phyloP scores from a whole-genome alignment of 163 green algal species.

The Chloromonas sp. region DNA sequence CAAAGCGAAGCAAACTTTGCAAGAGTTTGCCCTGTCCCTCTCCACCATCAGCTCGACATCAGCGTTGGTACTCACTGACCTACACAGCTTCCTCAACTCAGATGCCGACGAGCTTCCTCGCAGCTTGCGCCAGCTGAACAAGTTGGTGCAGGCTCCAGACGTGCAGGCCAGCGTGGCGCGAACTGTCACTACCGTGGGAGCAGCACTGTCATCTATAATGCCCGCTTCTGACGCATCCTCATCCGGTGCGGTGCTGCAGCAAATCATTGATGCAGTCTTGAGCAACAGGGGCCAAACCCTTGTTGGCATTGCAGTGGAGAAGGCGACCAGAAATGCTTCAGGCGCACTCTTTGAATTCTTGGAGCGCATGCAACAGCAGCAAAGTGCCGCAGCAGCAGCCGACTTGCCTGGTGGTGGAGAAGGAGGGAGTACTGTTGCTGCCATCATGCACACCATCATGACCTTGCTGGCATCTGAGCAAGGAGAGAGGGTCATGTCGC shows the following conservation, averaged over 20 bases:
- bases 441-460: conserved; percentile 6
- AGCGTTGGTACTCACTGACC: conserved; percentile 23
- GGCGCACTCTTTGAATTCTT: conserved; percentile 43
- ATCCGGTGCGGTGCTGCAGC: conserved; percentile 36
- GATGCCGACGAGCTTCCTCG: conserved; percentile 36
- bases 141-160: conserved; percentile 34
- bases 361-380: conserved; percentile 19
- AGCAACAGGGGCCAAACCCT: conserved; percentile 63
- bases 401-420: not conserved
- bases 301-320: conserved; percentile 62
- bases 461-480: conserved; percentile 15
- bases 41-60: conserved; percentile 14
- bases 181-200: not conserved
- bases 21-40: conserved; percentile 18
- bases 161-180: conserved; percentile 10
- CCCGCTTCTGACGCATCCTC: not conserved
- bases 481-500: conserved; percentile 22
- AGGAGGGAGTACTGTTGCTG: conserved; percentile 7
- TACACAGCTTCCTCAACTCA: conserved; percentile 34
- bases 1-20: conserved; percentile 13
- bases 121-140: conserved; percentile 49
- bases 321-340: conserved; percentile 53
- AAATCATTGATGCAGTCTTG: conserved; percentile 56
- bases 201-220: conserved; percentile 10
- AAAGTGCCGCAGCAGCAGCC: not conserved